Conservation (phyloP, 345 rosid genomes). For the Limnanthes douglasii region DNA sequence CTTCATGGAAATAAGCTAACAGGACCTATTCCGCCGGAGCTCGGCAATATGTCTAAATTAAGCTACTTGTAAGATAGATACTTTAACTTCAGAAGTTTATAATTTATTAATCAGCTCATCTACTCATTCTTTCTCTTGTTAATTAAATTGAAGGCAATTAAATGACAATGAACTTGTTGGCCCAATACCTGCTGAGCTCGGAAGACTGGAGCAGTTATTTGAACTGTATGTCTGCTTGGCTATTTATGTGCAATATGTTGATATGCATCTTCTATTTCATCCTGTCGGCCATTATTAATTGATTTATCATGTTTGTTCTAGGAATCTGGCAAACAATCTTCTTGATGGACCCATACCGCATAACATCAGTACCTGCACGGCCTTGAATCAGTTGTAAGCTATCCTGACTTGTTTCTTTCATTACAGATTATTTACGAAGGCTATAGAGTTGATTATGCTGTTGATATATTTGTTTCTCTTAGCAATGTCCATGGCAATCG, state of each 20-base stretch:
- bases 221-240: constrained; percentile 34
- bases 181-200: constrained; percentile 82
- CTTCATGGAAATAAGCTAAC: constrained; percentile 88
- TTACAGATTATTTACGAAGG: neutral
- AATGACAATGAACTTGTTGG: constrained; percentile 62
- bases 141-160: constrained; percentile 39
- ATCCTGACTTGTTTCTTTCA: neutral
- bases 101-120: neutral
- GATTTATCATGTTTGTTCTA: constrained; percentile 5
- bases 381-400: constrained; percentile 81
- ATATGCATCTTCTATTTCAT: neutral
- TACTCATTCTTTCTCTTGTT: constrained; percentile 3
- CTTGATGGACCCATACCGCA: constrained; percentile 81
- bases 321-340: constrained; percentile 82
- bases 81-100: neutral
- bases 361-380: constrained; percentile 71
- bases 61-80: constrained; percentile 62
- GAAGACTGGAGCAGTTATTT: constrained; percentile 78
- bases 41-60: constrained; percentile 91
- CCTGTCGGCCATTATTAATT: neutral
- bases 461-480: neutral
- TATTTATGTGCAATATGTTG: neutral
- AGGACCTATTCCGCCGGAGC: constrained; percentile 88
- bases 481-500: constrained; percentile 87
- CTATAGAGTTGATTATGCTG: too few species aligned